Conservation (phyloP, 2,329 filamentous ascomycete species). For the Huntiella omanensis region DNA sequence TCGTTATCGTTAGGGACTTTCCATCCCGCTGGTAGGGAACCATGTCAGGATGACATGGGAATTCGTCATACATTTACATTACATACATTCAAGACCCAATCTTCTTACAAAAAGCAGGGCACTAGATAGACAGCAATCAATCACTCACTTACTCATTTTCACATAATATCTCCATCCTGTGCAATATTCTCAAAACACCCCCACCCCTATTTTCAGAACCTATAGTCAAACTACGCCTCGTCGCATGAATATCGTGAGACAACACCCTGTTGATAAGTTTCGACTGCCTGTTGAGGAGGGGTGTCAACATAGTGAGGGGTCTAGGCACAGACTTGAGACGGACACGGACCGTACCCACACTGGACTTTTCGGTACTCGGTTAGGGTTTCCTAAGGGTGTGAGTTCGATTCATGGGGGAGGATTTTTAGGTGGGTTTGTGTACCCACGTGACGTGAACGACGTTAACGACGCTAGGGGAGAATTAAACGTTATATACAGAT, state of each 20-base stretch:
- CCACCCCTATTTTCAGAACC: neutral
- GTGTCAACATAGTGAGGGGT: neutral
- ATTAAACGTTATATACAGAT: too few species aligned
- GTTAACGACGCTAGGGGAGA: too few species aligned
- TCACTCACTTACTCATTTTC: neutral
- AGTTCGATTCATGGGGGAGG: too few species aligned
- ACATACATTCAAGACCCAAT: conserved; percentile 3
- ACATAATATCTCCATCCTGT: neutral
- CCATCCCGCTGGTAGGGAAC: too few species aligned
- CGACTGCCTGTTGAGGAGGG: neutral
- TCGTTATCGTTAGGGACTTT: neutral
- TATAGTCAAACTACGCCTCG: neutral
- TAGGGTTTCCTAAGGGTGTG: too few species aligned
- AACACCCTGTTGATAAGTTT: neutral
- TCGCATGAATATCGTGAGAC: conserved; percentile 2
- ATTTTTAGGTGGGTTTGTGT: too few species aligned
- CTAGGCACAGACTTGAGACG: neutral
- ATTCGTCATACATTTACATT: neutral
- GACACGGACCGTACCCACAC: too few species aligned
- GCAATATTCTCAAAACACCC: neutral
- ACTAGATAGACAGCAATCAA: neutral
- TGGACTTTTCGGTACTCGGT: too few species aligned
- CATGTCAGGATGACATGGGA: neutral
- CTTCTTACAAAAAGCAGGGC: neutral
- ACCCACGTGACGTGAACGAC: too few species aligned